Base-by-base conservation (phyloP, 768 basidiomycete species). In the Phlebiopsis flavidoalba region DNA sequence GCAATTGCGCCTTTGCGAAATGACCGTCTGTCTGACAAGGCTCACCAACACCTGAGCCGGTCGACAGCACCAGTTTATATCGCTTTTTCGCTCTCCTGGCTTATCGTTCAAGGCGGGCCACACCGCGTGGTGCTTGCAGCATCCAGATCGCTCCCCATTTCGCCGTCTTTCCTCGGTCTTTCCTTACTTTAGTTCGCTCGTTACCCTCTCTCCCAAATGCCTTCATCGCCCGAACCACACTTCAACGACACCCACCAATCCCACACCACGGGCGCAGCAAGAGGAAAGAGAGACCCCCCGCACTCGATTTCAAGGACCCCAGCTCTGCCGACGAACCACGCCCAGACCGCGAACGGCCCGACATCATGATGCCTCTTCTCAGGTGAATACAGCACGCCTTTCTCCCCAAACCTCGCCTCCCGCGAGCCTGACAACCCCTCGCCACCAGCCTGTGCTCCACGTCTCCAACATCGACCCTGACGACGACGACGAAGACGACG, bases 201-300 rank as follows among this genome's bases (percentile, higher is more conserved):
- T 70, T 72, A 65, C 64, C 64, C 73, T 65, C 77, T 57, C 63
- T 64, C 65, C 65, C 69, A 64, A 63, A 80, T 81, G 80, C 80
- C 79, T 67, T 64, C 65, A 74, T 74, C 65, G 76, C 77, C 60
- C 72, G 78, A 67, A 72, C 72, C 71, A 65, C 72, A 73, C 67
- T 70, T 74, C 66, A 72, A 75, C 71, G 40, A 12, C 40, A 43
- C 40, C 40, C 40, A 43, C 40, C 11, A 12, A 43, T 43, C 40
- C n/a, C 17, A 12, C 40, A n/a, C 40, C 75, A 70, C 67, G 64
- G 68, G 64, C 71, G 71, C 52, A 66, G 71, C 64, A 80, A 72
- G 74, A 78, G 74, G 71, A 78, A 77, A 72, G 82, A 83, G 70
- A 77, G 79, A 65, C 80, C 81, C 47, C 78, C 81, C 43, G 77